A percentile compares a stretch with the other conserved stretches of the same genome.
Conservation (phyloP, 352 stramenopile genomes). For the Globisporangium uncinulatum region DNA sequence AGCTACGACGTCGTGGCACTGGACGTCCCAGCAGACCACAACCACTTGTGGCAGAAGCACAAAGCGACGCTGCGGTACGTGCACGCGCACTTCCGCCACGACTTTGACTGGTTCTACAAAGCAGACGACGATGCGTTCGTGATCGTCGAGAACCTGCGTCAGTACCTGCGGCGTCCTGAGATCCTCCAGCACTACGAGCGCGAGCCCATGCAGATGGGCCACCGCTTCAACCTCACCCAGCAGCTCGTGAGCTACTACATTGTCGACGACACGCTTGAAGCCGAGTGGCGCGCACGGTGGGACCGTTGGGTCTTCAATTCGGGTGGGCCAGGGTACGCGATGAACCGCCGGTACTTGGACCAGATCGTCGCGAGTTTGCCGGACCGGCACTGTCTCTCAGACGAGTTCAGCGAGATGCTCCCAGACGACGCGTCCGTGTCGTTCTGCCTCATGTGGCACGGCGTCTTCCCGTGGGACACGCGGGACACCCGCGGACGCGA, state of each 20-base stretch:
- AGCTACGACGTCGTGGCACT: slow-evolving; percentile 60
- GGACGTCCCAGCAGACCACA: slow-evolving; percentile 66
- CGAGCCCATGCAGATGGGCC: slow-evolving; percentile 75
- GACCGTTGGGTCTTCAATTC: slow-evolving; percentile 81
- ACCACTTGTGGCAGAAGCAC: slow-evolving; percentile 83
- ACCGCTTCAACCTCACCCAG: slow-evolving; percentile 72
- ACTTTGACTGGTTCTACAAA: slow-evolving; percentile 87
- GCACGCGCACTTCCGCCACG: slow-evolving; percentile 62
- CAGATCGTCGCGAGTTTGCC: slow-evolving; percentile 53
- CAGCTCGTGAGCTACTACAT: slow-evolving; percentile 76
- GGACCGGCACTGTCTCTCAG: slow-evolving; percentile 55
- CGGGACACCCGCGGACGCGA: slow-evolving; percentile 61
- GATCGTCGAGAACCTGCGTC: slow-evolving; percentile 69
- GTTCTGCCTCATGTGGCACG: slow-evolving; percentile 85
- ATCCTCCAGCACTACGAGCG: slow-evolving; percentile 44
- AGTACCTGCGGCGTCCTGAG: slow-evolving; percentile 58
- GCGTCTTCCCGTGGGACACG: slow-evolving; percentile 68
- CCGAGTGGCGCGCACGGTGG: slow-evolving; percentile 48
- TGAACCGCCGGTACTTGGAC: slow-evolving; percentile 75
- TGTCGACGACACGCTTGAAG: slow-evolving; percentile 49
- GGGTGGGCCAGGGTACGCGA: slow-evolving; percentile 64
- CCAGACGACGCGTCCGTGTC: slow-evolving; percentile 76
- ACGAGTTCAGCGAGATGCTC: slow-evolving; percentile 63
- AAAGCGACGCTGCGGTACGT: slow-evolving; percentile 70
- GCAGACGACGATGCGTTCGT: slow-evolving; percentile 80